phyloP scores from a whole-genome alignment of 1,284 basidiomycete species.

The Ceratobasidium sp. region DNA sequence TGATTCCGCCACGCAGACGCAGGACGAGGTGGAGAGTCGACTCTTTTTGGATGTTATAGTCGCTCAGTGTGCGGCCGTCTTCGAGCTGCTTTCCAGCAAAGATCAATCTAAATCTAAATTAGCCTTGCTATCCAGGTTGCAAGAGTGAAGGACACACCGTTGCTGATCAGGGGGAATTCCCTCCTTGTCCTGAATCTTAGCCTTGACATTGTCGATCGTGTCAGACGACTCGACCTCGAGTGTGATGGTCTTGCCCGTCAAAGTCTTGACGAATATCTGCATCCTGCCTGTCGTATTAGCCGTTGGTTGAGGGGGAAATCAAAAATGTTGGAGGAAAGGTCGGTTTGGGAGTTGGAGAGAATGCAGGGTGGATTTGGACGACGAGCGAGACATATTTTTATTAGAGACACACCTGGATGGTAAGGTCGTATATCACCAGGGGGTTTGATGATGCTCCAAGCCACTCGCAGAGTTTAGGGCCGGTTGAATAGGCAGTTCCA shows the following conservation, averaged over 20 bases:
- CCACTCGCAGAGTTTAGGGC: conserved; percentile 37
- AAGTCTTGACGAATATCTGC: conserved; percentile 65
- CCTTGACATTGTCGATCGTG: no score
- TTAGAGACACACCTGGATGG: conserved; percentile 42
- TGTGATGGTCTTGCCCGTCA: conserved; percentile 63
- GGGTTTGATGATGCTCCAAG: conserved; percentile 43
- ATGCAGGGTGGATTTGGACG: neutral
- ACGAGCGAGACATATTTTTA: conserved; percentile 1
- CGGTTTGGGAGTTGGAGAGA: neutral
- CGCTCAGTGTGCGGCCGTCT: conserved; percentile 93
- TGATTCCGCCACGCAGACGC: conserved; percentile 98
- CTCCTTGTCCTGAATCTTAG: no score
- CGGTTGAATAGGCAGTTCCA: conserved; percentile 11
- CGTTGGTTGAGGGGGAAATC: neutral
- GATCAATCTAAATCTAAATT: conserved; percentile 67
- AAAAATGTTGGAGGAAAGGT: neutral
- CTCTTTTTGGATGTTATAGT: conserved; percentile 99
- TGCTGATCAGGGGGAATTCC: conserved; percentile 92
- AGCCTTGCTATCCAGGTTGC: neutral
- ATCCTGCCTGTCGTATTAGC: conserved; percentile 52
- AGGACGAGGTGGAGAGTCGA: conserved; percentile 97
- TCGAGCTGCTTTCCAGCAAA: conserved; percentile 97
- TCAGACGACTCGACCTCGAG: no score
- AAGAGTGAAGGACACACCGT: conserved; percentile 60
- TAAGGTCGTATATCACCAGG: conserved; percentile 30